phyloP scores from a whole-genome alignment of 2,329 filamentous ascomycete genomes.

The Blastomyces emzantsi region DNA sequence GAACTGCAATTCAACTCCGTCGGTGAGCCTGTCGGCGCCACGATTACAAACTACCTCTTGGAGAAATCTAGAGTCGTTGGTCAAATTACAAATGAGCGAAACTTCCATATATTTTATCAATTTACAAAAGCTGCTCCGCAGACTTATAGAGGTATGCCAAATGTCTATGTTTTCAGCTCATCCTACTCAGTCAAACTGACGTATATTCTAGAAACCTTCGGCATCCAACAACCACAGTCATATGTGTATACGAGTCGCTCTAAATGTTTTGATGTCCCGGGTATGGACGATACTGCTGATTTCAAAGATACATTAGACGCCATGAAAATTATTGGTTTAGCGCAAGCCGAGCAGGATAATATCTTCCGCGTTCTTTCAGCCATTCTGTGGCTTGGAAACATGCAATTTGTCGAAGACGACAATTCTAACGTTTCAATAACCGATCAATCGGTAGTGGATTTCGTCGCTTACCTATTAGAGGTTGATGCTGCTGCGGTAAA shows the following conservation, averaged over 20 bases:
- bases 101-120: conserved; percentile 99
- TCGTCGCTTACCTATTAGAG: conserved; percentile 87
- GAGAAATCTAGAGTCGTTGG: conserved; percentile 94
- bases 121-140: conserved; percentile 92
- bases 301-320: conserved; percentile 85
- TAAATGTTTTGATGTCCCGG: conserved; percentile 88
- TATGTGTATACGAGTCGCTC: conserved; percentile 91
- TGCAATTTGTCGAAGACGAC: conserved; percentile 83
- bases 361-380: conserved; percentile 93
- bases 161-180: not conserved
- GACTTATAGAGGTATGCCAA: conserved; percentile 56
- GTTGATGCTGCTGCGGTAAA: conserved; percentile 72
- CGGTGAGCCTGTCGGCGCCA: conserved; percentile 88
- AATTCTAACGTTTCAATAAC: conserved; percentile 76
- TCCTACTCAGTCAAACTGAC: conserved; percentile 5
- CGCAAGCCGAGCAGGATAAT: conserved; percentile 81
- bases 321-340: conserved; percentile 88
- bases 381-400: conserved; percentile 89
- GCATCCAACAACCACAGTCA: conserved; percentile 81
- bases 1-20: conserved; percentile 91
- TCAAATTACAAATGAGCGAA: conserved; percentile 90
- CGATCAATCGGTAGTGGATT: conserved; percentile 88
- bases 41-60: conserved; percentile 95
- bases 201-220: conserved; percentile 57
- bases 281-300: conserved; percentile 85